Evolutionary conservation across 345 rosid species (phyloP).

Genomic region (Alliaria petiolata): DNA sequence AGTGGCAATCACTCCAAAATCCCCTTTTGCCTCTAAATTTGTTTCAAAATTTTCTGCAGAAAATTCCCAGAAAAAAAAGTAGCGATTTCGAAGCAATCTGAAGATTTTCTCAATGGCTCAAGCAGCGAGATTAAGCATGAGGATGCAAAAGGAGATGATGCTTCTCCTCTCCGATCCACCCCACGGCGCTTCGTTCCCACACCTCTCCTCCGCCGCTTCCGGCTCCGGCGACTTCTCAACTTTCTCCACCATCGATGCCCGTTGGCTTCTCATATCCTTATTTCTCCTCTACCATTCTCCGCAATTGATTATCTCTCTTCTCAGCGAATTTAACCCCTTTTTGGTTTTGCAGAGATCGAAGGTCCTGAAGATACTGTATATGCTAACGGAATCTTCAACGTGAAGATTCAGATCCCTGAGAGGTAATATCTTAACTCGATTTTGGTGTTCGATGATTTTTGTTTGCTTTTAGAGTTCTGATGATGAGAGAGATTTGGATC

Average conservation of each 20-base stretch:
- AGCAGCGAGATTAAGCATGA: constrained; percentile 66
- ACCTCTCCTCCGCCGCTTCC: constrained; percentile 48
- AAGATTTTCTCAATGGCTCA: constrained; percentile 51
- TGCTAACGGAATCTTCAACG: constrained; percentile 56
- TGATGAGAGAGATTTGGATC: background rate
- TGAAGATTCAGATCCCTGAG: constrained; percentile 76
- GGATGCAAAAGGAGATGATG: constrained; percentile 83
- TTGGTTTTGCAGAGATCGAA: constrained; percentile 42
- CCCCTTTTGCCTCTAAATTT: background rate
- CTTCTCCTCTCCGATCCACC: constrained; percentile 83
- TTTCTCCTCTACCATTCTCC: no score
- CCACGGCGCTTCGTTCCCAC: constrained; percentile 61
- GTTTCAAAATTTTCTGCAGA: background rate
- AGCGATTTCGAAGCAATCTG: background rate
- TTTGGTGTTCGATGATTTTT: background rate
- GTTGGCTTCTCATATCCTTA: constrained; percentile 26
- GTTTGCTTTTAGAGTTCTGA: background rate
- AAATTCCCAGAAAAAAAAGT: no score
- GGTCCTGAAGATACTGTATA: constrained; percentile 81
- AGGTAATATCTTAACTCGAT: constrained; percentile 7
- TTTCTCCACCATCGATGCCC: constrained; percentile 58
- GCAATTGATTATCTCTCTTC: background rate
- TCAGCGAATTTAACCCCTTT: background rate
- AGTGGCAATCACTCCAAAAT: background rate
- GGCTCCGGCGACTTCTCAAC: constrained; percentile 41